A percentile compares a stretch with the other conserved stretches of the same genome.
Conservation (phyloP, 306 rosid species). For the Calophaca sinica region DNA sequence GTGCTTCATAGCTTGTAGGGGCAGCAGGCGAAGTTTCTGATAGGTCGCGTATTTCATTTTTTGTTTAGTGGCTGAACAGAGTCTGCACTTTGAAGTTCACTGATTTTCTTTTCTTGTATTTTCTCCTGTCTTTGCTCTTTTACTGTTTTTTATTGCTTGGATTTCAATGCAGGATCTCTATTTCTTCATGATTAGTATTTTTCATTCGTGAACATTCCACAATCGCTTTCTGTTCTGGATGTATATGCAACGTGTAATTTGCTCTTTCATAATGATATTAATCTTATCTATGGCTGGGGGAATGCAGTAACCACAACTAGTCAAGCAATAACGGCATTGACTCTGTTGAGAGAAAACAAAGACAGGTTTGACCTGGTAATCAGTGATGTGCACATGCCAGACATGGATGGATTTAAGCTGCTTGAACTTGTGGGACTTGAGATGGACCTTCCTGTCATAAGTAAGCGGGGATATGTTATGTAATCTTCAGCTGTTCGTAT, state of each 20-base stretch:
- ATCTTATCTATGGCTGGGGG: constrained; percentile 27
- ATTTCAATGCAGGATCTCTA: constrained; percentile 36
- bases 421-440: constrained; percentile 94
- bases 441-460: constrained; percentile 96
- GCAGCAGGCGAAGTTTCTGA: neutral
- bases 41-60: neutral
- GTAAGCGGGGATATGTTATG: constrained; percentile 51
- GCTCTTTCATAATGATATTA: constrained; percentile 33
- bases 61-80: neutral
- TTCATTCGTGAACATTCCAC: neutral
- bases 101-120: neutral
- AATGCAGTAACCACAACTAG: constrained; percentile 77
- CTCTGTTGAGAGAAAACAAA: constrained; percentile 80
- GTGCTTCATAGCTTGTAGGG: neutral
- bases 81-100: neutral
- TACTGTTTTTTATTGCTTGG: constrained; percentile 29
- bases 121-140: neutral
- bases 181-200: neutral
- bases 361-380: constrained; percentile 85
- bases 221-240: neutral
- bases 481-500: constrained; percentile 13
- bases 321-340: constrained; percentile 75
- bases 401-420: constrained; percentile 98
- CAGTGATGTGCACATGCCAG: constrained; percentile 97
- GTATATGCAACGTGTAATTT: constrained; percentile 13